These are phyloP conservation scores for Plantago major DNA, from an alignment of 257 asterid species.

Conservation along the genomic window DNA sequence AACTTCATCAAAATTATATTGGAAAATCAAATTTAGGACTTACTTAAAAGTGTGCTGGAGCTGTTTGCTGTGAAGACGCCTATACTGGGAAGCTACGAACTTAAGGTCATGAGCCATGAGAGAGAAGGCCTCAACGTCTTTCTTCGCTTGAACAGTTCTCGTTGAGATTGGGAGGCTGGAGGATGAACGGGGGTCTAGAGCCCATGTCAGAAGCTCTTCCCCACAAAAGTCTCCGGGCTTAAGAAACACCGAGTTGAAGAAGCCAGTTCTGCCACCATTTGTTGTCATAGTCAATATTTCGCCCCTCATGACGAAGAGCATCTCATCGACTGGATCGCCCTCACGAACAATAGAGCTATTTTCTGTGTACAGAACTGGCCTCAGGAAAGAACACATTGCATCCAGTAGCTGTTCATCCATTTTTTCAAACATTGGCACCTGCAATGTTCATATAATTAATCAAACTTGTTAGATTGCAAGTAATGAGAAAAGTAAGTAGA, in stretches of 20 bases:
- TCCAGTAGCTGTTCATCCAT: slow-evolving; percentile 61
- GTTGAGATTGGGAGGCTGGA: slow-evolving; percentile 47
- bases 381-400: slow-evolving; percentile 43
- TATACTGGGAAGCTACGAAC: slow-evolving; percentile 35
- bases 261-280: slow-evolving; percentile 59
- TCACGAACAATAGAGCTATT: slow-evolving; percentile 51
- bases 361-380: slow-evolving; percentile 50
- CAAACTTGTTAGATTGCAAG: not conserved
- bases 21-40: slow-evolving; percentile 4
- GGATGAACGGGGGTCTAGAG: slow-evolving; percentile 44
- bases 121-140: slow-evolving; percentile 45
- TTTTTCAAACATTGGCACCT: slow-evolving; percentile 64
- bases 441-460: not conserved
- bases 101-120: slow-evolving; percentile 38
- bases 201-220: slow-evolving; percentile 57
- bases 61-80: slow-evolving; percentile 45
- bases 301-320: slow-evolving; percentile 68
- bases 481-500: not conserved
- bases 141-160: slow-evolving; percentile 38
- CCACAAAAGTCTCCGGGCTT: slow-evolving; percentile 49
- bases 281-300: slow-evolving; percentile 46
- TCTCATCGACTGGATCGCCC: slow-evolving; percentile 65
- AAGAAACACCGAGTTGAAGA: slow-evolving; percentile 48
- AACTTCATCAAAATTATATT: not conserved
- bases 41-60: slow-evolving; percentile 38